Evolutionary conservation across 495 filamentous ascomycete genomes (phyloP), one percentile per base, ranked within the genome.

Genomic region (Acidomyces sp.): DNA sequence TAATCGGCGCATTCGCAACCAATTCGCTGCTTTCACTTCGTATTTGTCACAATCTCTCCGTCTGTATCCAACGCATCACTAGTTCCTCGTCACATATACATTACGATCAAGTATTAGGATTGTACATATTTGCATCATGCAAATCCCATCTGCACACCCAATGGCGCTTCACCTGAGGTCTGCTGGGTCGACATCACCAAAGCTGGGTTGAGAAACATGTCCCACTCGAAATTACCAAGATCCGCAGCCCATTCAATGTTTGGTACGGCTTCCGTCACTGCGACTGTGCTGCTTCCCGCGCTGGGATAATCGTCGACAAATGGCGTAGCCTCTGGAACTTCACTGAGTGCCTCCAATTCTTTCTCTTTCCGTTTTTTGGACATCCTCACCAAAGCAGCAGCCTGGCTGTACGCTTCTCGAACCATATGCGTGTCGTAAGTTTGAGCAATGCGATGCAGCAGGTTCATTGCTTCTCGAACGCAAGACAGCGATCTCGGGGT

Each of bases 351-450:
- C 15, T 40, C 28, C 12, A 53, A 24, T 23, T 53, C 49, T 18
- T 36, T 39, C 40, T 49, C 45, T 20, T 49, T 48, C 2, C 49
- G 49, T 22, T 7, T 16, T 9, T 38, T 37, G 2, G 41, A 41
- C 49, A 53, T 48, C 36, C 31, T 26, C 4, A 49, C 49, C 17
- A 53, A 27, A 5, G 38, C 24, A 3, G 29, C 22, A 3, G 49
- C 49, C 29, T 53, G 49, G 26, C 45, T 45, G 45, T 53, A 49
- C 2, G 49, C 49, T 39, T 53, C 49, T 27, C 45, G 45, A 13
- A 35, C 39, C 49, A 53, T 53, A 37, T 49, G 49, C 2, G 49
- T 53, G 30, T 53, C 49, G 36, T 45, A 53, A 4, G 36, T 27
- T 6, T 36, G 23, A 2, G 34, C 32, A 16, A 49, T 41, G 2